phyloP scores from a whole-genome alignment of 148 eudicot species.

The Oxyria digyna region DNA sequence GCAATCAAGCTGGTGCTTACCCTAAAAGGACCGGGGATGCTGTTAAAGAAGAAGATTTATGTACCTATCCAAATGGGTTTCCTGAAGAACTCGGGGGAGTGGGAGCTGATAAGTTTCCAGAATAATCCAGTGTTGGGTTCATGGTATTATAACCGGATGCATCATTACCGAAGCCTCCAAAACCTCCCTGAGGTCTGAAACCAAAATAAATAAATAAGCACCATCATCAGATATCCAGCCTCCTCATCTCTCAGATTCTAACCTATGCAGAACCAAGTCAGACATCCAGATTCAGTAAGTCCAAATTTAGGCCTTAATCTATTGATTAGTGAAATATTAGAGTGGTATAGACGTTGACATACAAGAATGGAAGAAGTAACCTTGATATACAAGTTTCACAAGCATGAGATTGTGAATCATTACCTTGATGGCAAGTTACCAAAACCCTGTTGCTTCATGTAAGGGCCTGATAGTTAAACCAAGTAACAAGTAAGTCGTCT shows the following conservation, averaged over 20 bases:
- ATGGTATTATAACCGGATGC: constrained; percentile 24
- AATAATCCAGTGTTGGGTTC: constrained; percentile 24
- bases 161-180: constrained; percentile 31
- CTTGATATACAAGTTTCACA: neutral
- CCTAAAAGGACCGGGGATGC: neutral
- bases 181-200: constrained; percentile 52
- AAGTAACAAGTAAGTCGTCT: neutral
- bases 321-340: too few relatives aligned
- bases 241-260: too few relatives aligned
- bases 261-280: neutral
- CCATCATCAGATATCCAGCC: neutral
- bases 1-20: constrained; percentile 12
- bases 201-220: neutral
- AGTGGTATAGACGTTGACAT: too few relatives aligned
- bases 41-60: neutral
- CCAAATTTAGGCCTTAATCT: neutral
- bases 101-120: constrained; percentile 34
- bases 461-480: constrained; percentile 35
- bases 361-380: too few relatives aligned
- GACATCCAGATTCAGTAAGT: too few relatives aligned
- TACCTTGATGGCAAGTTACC: constrained; percentile 49
- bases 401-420: constrained; percentile 1
- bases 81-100: constrained; percentile 47
- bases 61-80: constrained; percentile 69
- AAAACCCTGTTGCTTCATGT: constrained; percentile 44